Conservation (phyloP, 129 eudicot genomes). For the Escallonia herrerae region DNA sequence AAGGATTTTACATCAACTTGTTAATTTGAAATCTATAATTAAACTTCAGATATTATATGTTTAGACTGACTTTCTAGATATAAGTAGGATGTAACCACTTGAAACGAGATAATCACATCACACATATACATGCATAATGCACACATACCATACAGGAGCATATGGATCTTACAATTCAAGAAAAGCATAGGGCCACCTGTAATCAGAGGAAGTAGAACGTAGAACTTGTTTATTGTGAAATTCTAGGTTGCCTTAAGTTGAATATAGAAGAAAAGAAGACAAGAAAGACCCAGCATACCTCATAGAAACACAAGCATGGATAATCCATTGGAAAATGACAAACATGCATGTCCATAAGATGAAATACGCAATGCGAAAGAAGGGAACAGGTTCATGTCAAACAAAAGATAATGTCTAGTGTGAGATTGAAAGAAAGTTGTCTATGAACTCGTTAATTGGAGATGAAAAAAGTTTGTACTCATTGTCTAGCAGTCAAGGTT, state of each 20-base stretch:
- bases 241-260: background rate
- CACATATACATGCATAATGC: background rate
- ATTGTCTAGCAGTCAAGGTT: no score
- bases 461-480: no score
- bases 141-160: slow-evolving; percentile 83
- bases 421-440: no score
- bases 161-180: slow-evolving; percentile 81
- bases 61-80: no score
- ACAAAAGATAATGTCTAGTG: no score
- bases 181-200: slow-evolving; percentile 96
- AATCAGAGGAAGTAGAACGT: slow-evolving; percentile 16
- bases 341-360: slow-evolving; percentile 61
- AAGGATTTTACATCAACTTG: no score
- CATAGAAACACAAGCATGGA: slow-evolving; percentile 70
- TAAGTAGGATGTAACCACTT: background rate
- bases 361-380: slow-evolving; percentile 83
- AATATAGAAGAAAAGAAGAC: background rate
- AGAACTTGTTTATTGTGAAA: background rate
- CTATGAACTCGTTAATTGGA: no score
- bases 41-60: no score
- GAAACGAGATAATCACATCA: background rate
- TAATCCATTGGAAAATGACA: slow-evolving; percentile 86
- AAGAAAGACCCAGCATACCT: slow-evolving; percentile 33
- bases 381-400: slow-evolving; percentile 21
- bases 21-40: no score